Conservation (phyloP, 331 rosid species). For the Prunus yedoensis region DNA sequence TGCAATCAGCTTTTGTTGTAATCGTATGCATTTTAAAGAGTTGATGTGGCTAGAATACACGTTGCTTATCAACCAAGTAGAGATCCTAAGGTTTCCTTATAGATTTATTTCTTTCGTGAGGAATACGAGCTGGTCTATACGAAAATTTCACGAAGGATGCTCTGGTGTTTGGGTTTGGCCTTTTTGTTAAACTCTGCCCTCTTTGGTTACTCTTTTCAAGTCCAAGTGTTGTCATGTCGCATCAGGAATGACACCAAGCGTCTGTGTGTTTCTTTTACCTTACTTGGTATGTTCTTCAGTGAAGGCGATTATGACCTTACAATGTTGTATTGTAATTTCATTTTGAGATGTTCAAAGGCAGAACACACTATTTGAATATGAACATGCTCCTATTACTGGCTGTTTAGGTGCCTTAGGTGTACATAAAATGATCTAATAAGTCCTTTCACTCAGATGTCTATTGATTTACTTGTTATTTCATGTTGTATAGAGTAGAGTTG, state of each 20-base stretch:
- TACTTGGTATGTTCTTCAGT: too few relatives aligned
- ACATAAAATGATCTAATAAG: background rate
- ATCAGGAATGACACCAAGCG: too few relatives aligned
- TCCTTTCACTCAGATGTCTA: background rate
- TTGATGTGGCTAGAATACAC: background rate
- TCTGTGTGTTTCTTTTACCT: too few relatives aligned
- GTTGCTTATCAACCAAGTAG: background rate
- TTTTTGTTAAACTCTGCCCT: too few relatives aligned
- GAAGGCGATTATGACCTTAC: background rate
- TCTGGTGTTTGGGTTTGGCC: too few relatives aligned
- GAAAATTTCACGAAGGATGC: too few relatives aligned
- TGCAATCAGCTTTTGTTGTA: too few relatives aligned
- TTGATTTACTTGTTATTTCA: background rate
- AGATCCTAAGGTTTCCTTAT: background rate
- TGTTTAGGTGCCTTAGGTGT: background rate
- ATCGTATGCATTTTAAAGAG: background rate
- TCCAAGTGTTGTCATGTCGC: too few relatives aligned
- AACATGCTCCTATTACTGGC: background rate
- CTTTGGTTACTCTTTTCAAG: too few relatives aligned
- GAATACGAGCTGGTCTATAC: background rate
- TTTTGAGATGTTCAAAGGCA: background rate
- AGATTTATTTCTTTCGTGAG: background rate
- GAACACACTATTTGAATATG: background rate
- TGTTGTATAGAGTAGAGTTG: background rate
- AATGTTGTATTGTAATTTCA: background rate